Evolutionary conservation across 805 yeast genomes (phyloP).

Genomic region (Ogataea neopini): DNA sequence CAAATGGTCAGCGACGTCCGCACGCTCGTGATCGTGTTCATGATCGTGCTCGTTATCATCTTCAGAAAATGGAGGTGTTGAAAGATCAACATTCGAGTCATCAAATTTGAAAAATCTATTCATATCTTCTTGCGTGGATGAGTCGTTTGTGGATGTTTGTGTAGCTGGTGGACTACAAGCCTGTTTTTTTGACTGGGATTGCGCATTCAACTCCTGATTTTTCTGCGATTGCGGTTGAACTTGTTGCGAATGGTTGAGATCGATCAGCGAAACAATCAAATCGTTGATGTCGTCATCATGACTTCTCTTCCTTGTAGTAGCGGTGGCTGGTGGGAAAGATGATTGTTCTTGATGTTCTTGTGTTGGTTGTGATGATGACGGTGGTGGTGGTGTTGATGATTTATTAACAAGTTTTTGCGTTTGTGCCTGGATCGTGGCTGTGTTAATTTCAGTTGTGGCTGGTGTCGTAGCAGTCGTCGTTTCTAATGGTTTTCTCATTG

Average conservation of each 20-base stretch:
- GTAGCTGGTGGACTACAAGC: constrained; percentile 1
- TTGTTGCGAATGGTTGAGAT: constrained; percentile 33
- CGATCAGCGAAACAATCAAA: constrained; percentile 36
- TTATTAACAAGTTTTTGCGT: too few species aligned
- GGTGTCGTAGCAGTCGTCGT: background rate
- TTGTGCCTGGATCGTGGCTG: constrained; percentile 1
- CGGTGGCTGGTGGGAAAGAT: constrained; percentile 2
- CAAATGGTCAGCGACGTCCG: constrained; percentile 9
- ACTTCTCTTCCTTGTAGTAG: constrained; percentile 29
- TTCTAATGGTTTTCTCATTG: background rate
- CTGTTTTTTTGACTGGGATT: background rate
- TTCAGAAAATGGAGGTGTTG: constrained; percentile 24
- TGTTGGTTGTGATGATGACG: too few species aligned
- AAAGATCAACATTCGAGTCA: constrained; percentile 16
- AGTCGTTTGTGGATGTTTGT: background rate
- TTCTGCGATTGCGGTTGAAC: constrained; percentile 10
- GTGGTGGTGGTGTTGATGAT: too few species aligned
- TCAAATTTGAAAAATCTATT: constrained; percentile 21
- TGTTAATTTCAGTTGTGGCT: background rate
- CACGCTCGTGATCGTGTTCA: background rate
- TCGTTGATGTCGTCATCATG: constrained; percentile 40
- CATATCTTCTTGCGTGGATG: constrained; percentile 13
- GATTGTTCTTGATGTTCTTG: too few species aligned
- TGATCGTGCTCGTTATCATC: constrained; percentile 23
- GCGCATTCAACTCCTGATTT: background rate